Conservation (phyloP, 768 basidiomycete species). For the Astraeus odoratus region DNA sequence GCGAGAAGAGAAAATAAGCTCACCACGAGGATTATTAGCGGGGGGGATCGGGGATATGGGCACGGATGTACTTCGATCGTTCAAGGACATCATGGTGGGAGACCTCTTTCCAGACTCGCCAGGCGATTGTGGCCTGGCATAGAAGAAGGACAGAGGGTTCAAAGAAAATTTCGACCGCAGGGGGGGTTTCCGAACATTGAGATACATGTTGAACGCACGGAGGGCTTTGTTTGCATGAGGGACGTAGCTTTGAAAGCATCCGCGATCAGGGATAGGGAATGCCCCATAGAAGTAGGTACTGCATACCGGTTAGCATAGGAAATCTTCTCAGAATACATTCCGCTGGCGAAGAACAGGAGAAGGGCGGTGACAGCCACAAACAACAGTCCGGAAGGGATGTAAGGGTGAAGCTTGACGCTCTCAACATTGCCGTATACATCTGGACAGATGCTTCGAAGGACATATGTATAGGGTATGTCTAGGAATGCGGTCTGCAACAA, state of each 20-base stretch:
- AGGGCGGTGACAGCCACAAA: slow-evolving; percentile 89
- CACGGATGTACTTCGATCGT: slow-evolving; percentile 40
- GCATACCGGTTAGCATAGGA: slow-evolving; percentile 91
- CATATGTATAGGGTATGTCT: slow-evolving; percentile 50
- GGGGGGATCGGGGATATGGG: slow-evolving; percentile 73
- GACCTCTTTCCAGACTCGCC: slow-evolving; percentile 16
- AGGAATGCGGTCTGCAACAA: slow-evolving; percentile 64
- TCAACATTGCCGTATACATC: slow-evolving; percentile 36
- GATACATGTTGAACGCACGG: slow-evolving; percentile 91
- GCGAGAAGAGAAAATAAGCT: slow-evolving; percentile 91
- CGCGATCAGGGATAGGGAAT: slow-evolving; percentile 10
- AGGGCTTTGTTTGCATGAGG: slow-evolving; percentile 91
- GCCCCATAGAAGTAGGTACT: slow-evolving; percentile 7
- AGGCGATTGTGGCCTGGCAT: slow-evolving; percentile 24
- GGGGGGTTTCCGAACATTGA: slow-evolving; percentile 85
- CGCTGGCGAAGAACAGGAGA: slow-evolving; percentile 91
- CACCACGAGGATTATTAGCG: slow-evolving; percentile 84
- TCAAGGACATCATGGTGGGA: slow-evolving; percentile 24
- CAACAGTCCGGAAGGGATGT: slow-evolving; percentile 70
- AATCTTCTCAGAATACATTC: slow-evolving; percentile 95
- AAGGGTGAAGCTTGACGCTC: slow-evolving; percentile 54
- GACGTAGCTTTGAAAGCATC: slow-evolving; percentile 63
- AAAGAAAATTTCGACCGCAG: slow-evolving; percentile 51
- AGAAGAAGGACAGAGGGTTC: slow-evolving; percentile 33
- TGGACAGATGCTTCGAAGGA: slow-evolving; percentile 45